Conservation (phyloP, 2,329 filamentous ascomycete genomes). For the Xenoacremonium recifei region DNA sequence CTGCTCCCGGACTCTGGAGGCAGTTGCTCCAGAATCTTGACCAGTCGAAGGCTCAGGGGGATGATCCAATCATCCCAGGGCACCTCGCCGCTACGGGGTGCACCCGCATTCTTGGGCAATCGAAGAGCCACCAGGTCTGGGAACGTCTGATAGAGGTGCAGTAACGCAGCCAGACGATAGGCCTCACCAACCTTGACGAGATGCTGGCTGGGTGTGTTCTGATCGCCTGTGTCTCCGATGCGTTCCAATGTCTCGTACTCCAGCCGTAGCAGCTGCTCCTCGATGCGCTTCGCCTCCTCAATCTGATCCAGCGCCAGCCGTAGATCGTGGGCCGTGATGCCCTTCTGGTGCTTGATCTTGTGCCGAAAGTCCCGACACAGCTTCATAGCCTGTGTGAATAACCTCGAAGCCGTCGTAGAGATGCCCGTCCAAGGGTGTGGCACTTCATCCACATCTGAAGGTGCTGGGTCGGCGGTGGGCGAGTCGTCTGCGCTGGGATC, state of each 20-base stretch:
- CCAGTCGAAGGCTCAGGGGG: slow-evolving; percentile 26
- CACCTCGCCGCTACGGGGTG: slow-evolving; percentile 5
- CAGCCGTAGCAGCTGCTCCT: slow-evolving; percentile 32
- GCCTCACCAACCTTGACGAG: slow-evolving; percentile 36
- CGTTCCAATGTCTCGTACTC: slow-evolving; percentile 22
- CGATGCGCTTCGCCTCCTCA: slow-evolving; percentile 33
- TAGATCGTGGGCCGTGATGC: not conserved
- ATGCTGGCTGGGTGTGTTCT: slow-evolving; percentile 25
- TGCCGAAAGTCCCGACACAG: slow-evolving; percentile 35
- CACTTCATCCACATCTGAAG: slow-evolving; percentile 13
- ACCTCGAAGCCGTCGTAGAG: slow-evolving; percentile 29
- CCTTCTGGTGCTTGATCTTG: slow-evolving; percentile 10
- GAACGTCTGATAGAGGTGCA: slow-evolving; percentile 40
- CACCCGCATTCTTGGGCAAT: slow-evolving; percentile 18
- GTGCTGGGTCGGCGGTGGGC: slow-evolving; percentile 7
- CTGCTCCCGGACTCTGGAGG: slow-evolving; percentile 32
- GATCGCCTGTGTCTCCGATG: slow-evolving; percentile 26
- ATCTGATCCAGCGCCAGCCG: slow-evolving; percentile 24
- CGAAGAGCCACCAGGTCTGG: slow-evolving; percentile 31
- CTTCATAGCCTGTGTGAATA: slow-evolving; percentile 34
- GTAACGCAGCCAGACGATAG: slow-evolving; percentile 34
- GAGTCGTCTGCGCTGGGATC: slow-evolving; percentile 9
- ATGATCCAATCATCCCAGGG: slow-evolving; percentile 34
- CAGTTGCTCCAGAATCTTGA: slow-evolving; percentile 29
- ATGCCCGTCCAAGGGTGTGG: slow-evolving; percentile 40